Percentiles rank a stretch among this genome's conserved stretches.
These are phyloP conservation scores for Selaginella moellendorffii DNA, from an alignment of 75 land plant genomes.

Conservation along the genomic window DNA sequence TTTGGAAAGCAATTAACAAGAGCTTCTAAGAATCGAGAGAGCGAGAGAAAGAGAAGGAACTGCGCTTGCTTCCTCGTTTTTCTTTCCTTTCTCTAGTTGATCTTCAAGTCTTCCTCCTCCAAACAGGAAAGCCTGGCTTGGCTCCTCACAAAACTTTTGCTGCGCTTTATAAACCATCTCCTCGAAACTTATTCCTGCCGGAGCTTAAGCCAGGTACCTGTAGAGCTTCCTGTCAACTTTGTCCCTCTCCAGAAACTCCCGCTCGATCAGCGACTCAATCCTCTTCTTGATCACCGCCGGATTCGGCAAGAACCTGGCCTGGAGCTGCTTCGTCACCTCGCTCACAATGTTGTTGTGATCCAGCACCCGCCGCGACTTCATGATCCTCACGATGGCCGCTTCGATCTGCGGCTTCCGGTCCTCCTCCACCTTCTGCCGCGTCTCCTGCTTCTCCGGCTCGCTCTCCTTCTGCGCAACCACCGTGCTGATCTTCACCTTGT, in stretches of 20 bases:
- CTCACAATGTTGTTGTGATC: slow-evolving; percentile 87
- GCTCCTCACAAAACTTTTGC: too few relatives aligned
- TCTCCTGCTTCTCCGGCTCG: slow-evolving; percentile 95
- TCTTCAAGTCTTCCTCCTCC: too few relatives aligned
- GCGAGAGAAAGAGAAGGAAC: too few relatives aligned
- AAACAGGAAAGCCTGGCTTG: too few relatives aligned
- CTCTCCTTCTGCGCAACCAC: slow-evolving; percentile 85
- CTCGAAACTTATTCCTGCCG: too few relatives aligned
- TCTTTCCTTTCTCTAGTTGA: too few relatives aligned
- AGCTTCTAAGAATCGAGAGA: too few relatives aligned
- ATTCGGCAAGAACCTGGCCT: slow-evolving; percentile 75
- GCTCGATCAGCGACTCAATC: slow-evolving; percentile 86
- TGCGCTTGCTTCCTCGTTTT: too few relatives aligned
- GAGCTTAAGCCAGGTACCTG: slow-evolving; percentile 89
- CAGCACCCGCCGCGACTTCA: slow-evolving; percentile 76
- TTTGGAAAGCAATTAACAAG: not conserved
- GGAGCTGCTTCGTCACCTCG: slow-evolving; percentile 91
- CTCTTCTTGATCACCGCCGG: slow-evolving; percentile 91
- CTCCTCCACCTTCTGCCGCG: slow-evolving; percentile 92
- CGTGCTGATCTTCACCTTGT: slow-evolving; percentile 75
- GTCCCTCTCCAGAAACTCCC: slow-evolving; percentile 93
- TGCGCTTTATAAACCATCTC: too few relatives aligned
- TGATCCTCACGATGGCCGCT: slow-evolving; percentile 93
- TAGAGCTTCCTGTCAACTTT: slow-evolving; percentile 72
- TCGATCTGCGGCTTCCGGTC: slow-evolving; percentile 97